phyloP scores from a whole-genome alignment of 495 filamentous ascomycete genomes.

The Neurospora sp. region DNA sequence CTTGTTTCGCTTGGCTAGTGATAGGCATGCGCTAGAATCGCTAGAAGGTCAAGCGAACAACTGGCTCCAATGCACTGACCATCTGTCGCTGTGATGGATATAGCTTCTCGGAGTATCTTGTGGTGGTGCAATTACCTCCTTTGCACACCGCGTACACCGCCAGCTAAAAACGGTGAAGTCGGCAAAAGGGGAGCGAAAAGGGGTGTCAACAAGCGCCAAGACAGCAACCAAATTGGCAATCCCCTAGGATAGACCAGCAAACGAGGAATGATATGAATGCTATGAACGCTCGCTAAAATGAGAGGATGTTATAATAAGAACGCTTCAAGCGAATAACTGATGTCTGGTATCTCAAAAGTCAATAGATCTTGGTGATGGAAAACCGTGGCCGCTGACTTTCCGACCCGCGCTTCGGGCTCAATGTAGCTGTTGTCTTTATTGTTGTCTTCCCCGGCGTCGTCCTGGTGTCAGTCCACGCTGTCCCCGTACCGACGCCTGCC shows the following conservation, averaged over 20 bases:
- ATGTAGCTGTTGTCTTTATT: neutral
- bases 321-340: neutral
- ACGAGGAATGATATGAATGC: neutral
- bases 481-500: neutral
- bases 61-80: neutral
- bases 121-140: neutral
- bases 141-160: neutral
- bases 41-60: neutral
- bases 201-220: neutral
- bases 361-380: neutral
- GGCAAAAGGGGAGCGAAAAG: neutral
- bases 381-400: neutral
- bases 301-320: neutral
- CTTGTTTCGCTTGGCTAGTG: neutral
- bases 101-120: neutral
- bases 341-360: neutral
- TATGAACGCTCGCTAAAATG: neutral
- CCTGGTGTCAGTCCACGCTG: neutral
- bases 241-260: neutral
- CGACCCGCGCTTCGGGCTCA: neutral
- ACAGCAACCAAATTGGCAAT: neutral
- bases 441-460: neutral
- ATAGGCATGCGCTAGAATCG: neutral
- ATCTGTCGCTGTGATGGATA: neutral
- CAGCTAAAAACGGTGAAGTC: neutral